These are phyloP conservation scores for Ramichloridium luteum DNA, from an alignment of 2,329 filamentous ascomycete species.

Conservation along the genomic window DNA sequence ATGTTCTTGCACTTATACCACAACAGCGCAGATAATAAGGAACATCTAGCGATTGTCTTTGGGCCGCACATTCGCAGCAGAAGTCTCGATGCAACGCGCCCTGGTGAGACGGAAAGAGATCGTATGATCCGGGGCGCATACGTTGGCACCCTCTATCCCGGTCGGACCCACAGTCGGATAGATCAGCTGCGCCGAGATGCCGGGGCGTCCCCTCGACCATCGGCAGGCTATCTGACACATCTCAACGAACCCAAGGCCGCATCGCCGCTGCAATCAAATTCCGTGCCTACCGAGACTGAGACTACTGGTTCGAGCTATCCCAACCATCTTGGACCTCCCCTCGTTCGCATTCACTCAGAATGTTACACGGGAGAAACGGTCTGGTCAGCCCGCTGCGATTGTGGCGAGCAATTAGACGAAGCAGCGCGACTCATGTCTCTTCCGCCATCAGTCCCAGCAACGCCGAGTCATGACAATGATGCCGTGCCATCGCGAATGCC, in stretches of 20 bases:
- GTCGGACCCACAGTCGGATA: conserved; percentile 62
- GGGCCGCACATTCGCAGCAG: conserved; percentile 68
- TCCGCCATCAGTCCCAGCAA: conserved; percentile 18
- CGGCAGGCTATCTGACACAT: conserved; percentile 10
- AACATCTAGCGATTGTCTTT: conserved; percentile 95
- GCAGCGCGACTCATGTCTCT: conserved; percentile 76
- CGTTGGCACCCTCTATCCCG: conserved; percentile 73
- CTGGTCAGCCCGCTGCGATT: conserved; percentile 95
- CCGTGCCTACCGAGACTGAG: conserved; percentile 3
- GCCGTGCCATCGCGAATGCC: conserved; percentile 23
- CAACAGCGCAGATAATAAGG: conserved; percentile 87
- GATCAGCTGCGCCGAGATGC: conserved; percentile 36
- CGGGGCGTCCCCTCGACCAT: conserved; percentile 18
- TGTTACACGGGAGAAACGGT: conserved; percentile 98
- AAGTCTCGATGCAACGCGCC: conserved; percentile 55
- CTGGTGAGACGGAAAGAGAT: conserved; percentile 74
- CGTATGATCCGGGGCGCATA: conserved; percentile 93
- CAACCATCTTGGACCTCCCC: conserved; percentile 40
- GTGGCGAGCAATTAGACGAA: conserved; percentile 94
- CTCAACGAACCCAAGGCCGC: conserved; percentile 11
- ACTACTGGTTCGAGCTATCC: conserved; percentile 16
- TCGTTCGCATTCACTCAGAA: conserved; percentile 93
- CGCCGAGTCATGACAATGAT: conserved; percentile 12
- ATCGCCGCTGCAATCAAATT: conserved; percentile 2
- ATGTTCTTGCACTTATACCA: conserved; percentile 96